phyloP scores from a whole-genome alignment of 2,329 filamentous ascomycete species.

The Drechslerella coelobrocha region DNA sequence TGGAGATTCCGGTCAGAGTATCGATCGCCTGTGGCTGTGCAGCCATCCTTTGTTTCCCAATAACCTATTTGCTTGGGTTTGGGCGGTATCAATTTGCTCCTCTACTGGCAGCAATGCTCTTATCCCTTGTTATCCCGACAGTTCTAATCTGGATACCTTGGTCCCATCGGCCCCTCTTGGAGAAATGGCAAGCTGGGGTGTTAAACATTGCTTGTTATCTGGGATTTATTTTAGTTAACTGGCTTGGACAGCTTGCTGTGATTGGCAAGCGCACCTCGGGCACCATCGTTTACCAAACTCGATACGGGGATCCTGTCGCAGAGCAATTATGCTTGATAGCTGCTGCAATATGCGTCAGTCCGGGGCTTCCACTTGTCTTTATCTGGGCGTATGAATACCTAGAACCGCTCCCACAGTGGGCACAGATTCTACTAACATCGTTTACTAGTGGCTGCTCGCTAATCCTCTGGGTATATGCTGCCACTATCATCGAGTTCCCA shows the following conservation, averaged over 20 bases:
- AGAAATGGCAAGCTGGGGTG: conserved; percentile 4
- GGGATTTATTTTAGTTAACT: neutral
- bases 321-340: neutral
- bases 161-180: neutral
- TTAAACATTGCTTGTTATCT: neutral
- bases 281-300: no score
- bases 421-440: neutral
- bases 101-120: neutral
- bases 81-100: neutral
- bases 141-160: neutral
- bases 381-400: neutral
- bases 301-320: no score
- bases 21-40: neutral
- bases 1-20: neutral
- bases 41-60: neutral
- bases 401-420: neutral
- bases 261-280: no score
- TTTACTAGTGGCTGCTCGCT: neutral
- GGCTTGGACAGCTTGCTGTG: no score
- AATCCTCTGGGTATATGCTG: neutral
- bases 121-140: neutral
- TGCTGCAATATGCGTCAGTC: neutral
- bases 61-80: no score
- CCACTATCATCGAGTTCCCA: neutral
- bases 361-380: neutral